These are phyloP conservation scores for Lactifluus volemus DNA, from an alignment of 768 basidiomycete genomes.

Conservation along the genomic window DNA sequence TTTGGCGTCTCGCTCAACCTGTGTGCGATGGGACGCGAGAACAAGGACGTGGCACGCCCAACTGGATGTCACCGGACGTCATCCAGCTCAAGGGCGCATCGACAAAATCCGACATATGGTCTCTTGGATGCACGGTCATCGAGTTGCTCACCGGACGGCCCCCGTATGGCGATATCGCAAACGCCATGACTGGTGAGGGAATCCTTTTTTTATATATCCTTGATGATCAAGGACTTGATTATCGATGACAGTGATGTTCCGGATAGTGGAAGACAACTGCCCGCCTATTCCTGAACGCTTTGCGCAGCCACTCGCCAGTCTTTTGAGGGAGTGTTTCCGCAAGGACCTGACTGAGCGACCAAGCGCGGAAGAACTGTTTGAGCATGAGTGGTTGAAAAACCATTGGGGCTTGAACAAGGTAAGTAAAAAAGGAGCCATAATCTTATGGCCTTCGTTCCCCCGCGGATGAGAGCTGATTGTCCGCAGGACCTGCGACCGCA, in stretches of 20 bases:
- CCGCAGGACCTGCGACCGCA: conserved; percentile 73
- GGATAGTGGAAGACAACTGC: conserved; percentile 88
- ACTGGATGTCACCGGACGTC: conserved; percentile 99
- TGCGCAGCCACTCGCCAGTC: conserved; percentile 69
- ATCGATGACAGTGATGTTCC: conserved; percentile 73
- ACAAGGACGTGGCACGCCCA: conserved; percentile 87
- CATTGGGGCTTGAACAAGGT: conserved; percentile 79
- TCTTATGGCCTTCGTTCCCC: not conserved
- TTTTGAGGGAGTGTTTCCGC: conserved; percentile 80
- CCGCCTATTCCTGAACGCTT: conserved; percentile 79
- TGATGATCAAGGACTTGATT: not conserved
- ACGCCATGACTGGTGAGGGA: conserved; percentile 75
- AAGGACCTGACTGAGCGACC: conserved; percentile 84
- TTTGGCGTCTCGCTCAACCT: conserved; percentile 97
- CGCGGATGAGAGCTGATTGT: not conserved
- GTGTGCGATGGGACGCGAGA: conserved; percentile 79
- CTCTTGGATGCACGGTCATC: conserved; percentile 87
- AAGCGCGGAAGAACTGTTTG: conserved; percentile 73
- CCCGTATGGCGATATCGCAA: conserved; percentile 83
- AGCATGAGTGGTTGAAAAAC: conserved; percentile 84
- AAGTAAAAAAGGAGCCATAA: conserved; percentile 16
- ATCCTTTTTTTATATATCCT: not conserved
- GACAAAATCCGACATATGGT: conserved; percentile 94
- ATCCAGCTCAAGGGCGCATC: conserved; percentile 92
- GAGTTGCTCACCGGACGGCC: conserved; percentile 90